phyloP scores from a whole-genome alignment of 1,139 yeast species.

The Lizanozyma gosingica region DNA sequence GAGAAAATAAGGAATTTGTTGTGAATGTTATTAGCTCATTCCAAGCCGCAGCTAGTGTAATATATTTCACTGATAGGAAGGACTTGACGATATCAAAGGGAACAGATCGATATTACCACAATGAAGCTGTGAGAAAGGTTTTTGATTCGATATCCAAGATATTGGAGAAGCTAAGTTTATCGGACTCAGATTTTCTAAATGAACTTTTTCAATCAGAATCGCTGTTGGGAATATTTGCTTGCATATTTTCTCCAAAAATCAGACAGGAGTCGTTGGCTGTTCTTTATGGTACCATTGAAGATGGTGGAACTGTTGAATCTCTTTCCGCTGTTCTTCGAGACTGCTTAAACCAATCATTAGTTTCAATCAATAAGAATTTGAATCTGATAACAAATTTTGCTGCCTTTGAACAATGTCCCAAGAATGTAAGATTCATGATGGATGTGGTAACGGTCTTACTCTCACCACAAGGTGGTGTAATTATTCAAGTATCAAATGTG shows the following conservation, averaged over 20 bases:
- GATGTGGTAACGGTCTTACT: slow-evolving; percentile 59
- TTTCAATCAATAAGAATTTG: slow-evolving; percentile 41
- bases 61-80: neutral
- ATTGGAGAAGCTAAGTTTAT: neutral
- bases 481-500: slow-evolving; percentile 18
- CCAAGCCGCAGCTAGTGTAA: neutral
- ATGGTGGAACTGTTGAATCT: slow-evolving; percentile 43
- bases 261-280: slow-evolving; percentile 67
- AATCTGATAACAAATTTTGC: slow-evolving; percentile 36
- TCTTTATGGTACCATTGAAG: slow-evolving; percentile 67
- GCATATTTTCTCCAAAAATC: slow-evolving; percentile 51
- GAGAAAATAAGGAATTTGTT: neutral
- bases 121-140: neutral
- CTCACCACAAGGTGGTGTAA: slow-evolving; percentile 58
- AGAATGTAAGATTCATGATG: slow-evolving; percentile 64
- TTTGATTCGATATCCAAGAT: neutral
- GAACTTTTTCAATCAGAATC: neutral
- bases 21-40: neutral
- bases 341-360: slow-evolving; percentile 38
- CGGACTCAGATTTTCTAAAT: neutral
- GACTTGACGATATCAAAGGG: neutral
- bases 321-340: slow-evolving; percentile 63
- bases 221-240: slow-evolving; percentile 43
- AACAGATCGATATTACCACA: neutral
- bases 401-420: slow-evolving; percentile 67